Conservation (phyloP, 805 yeast genomes). For the Ogataea trehalophila region DNA sequence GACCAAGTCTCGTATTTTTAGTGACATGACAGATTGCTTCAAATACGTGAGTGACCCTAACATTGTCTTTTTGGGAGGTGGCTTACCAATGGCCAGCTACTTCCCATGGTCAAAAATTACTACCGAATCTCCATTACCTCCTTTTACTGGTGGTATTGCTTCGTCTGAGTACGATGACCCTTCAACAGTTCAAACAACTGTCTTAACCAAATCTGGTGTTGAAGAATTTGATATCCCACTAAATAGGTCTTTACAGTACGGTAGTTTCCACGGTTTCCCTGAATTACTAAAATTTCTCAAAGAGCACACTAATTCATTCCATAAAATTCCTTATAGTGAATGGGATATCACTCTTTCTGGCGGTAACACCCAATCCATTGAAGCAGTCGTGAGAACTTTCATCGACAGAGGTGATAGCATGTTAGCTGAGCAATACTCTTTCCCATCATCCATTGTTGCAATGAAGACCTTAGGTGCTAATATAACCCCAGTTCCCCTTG, state of each 20-base stretch:
- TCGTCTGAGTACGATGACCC: not conserved
- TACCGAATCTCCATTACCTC: constrained; percentile 72
- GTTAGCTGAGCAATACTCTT: constrained; percentile 74
- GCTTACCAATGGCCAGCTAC: constrained; percentile 83
- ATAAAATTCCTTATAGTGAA: constrained; percentile 49
- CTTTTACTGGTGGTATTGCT: constrained; percentile 69
- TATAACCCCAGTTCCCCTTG: constrained; percentile 65
- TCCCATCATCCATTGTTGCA: constrained; percentile 68
- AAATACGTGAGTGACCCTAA: constrained; percentile 68
- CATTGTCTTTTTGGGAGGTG: constrained; percentile 89
- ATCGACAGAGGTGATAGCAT: constrained; percentile 57
- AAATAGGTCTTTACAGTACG: constrained; percentile 84
- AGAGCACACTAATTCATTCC: constrained; percentile 65
- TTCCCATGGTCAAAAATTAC: constrained; percentile 84
- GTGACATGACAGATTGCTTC: constrained; percentile 33
- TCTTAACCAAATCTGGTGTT: constrained; percentile 38
- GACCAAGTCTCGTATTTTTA: not conserved
- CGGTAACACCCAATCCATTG: constrained; percentile 95
- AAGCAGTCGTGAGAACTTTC: constrained; percentile 64
- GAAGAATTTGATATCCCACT: constrained; percentile 55
- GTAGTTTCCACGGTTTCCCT: constrained; percentile 75
- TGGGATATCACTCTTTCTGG: constrained; percentile 72
- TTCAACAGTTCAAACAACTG: constrained; percentile 39
- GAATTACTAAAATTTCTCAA: constrained; percentile 62
- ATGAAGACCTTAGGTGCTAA: constrained; percentile 57